These are phyloP conservation scores for Globisporangium paroecandrum DNA, from an alignment of 352 stramenopile genomes.

Conservation along the genomic window DNA sequence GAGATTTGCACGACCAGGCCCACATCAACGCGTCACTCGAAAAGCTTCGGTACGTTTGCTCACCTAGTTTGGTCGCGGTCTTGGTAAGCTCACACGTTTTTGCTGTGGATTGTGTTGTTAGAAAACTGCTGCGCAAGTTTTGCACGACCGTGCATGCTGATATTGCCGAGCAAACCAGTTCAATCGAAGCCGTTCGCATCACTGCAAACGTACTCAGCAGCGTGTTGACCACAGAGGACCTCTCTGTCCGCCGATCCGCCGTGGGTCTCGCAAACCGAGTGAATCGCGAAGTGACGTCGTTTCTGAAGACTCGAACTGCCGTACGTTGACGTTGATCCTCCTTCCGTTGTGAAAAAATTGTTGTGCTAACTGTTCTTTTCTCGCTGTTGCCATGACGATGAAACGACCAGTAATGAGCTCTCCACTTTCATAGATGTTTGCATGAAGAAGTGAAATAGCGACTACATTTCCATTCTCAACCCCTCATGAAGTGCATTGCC, in stretches of 20 bases:
- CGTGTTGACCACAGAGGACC: slow-evolving; percentile 16
- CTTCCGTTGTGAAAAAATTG: background rate
- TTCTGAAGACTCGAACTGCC: slow-evolving; percentile 13
- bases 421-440: background rate
- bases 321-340: background rate
- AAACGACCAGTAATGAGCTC: background rate
- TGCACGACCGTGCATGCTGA: slow-evolving; percentile 6
- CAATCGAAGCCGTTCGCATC: slow-evolving; percentile 13
- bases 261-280: slow-evolving; percentile 11
- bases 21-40: slow-evolving; percentile 1
- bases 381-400: background rate
- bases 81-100: background rate
- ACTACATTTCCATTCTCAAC: background rate
- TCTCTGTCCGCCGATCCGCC: slow-evolving; percentile 13
- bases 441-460: background rate
- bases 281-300: slow-evolving; percentile 10
- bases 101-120: background rate
- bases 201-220: slow-evolving; percentile 3
- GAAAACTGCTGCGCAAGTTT: slow-evolving; percentile 7
- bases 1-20: background rate
- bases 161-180: slow-evolving; percentile 5
- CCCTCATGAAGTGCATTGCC: background rate
- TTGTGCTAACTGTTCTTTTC: background rate
- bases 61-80: background rate
- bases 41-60: slow-evolving; percentile 9